Evolutionary conservation across 1,284 basidiomycete genomes (phyloP).

Genomic region (Fomitiporia mediterranea): DNA sequence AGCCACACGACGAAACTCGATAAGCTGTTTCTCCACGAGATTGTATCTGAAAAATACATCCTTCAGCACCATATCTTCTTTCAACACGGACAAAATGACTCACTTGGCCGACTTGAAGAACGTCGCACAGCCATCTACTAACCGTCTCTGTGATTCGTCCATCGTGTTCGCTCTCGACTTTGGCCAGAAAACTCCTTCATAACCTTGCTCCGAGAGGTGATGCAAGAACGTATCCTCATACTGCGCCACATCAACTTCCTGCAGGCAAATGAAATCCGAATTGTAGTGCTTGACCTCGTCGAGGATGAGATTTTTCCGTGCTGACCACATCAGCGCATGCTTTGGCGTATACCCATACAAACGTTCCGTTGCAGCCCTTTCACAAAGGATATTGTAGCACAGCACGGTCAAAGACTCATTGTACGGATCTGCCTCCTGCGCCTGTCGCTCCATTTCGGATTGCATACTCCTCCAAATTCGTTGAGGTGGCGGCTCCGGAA

Average conservation of each 20-base stretch:
- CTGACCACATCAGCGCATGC: constrained; percentile 95
- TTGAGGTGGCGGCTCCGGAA: constrained; percentile 78
- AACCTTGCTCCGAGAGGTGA: constrained; percentile 73
- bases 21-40: constrained; percentile 89
- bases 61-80: constrained; percentile 15
- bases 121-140: constrained; percentile 95
- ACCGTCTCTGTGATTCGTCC: constrained; percentile 79
- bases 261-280: constrained; percentile 90
- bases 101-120: constrained; percentile 92
- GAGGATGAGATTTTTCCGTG: constrained; percentile 88
- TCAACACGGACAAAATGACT: constrained; percentile 33
- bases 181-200: constrained; percentile 92
- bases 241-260: constrained; percentile 91
- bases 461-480: constrained; percentile 80
- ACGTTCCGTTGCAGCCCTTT: constrained; percentile 83
- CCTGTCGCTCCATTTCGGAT: constrained; percentile 62
- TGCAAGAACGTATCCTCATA: constrained; percentile 93
- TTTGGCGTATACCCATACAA: constrained; percentile 96
- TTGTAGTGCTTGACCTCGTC: constrained; percentile 82
- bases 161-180: constrained; percentile 94
- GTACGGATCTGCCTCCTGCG: constrained; percentile 48
- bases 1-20: constrained; percentile 93
- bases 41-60: constrained; percentile 59
- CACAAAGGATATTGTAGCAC: constrained; percentile 95
- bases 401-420: constrained; percentile 77